A percentile compares a stretch with the other conserved stretches of the same genome.
Conservation (phyloP, 352 stramenopile genomes). For the Pythium volutum region DNA sequence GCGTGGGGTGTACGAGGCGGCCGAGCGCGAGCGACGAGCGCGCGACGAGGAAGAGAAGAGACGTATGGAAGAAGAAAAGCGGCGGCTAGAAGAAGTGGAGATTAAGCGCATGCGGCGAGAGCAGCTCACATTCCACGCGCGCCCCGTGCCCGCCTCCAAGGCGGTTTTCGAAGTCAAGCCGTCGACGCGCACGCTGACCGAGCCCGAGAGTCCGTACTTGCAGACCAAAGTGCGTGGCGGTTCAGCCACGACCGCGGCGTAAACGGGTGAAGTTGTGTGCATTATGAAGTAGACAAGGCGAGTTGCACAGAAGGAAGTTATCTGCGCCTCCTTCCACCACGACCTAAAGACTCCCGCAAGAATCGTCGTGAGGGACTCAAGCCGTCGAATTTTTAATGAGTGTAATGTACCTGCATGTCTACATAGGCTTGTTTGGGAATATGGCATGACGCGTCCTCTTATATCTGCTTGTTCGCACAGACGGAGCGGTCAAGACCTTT, state of each 20-base stretch:
- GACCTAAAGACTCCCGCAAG: neutral
- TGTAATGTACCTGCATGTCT: conserved; percentile 23
- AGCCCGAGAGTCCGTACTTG: conserved; percentile 49
- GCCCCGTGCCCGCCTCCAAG: conserved; percentile 47
- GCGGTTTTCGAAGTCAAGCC: conserved; percentile 44
- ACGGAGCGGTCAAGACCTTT: neutral
- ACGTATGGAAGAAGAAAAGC: conserved; percentile 47
- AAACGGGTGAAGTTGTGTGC: conserved; percentile 6
- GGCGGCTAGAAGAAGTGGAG: conserved; percentile 57
- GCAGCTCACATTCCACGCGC: conserved; percentile 72
- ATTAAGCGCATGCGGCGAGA: conserved; percentile 68
- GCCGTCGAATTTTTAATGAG: conserved; percentile 10
- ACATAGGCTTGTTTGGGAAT: too few species aligned
- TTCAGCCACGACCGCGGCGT: conserved; percentile 21
- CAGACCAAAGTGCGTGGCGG: conserved; percentile 22
- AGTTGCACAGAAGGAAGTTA: neutral
- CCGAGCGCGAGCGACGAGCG: conserved; percentile 62
- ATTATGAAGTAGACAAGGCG: neutral
- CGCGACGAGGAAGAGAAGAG: conserved; percentile 60
- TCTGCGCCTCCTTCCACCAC: too few species aligned
- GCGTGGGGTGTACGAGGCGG: conserved; percentile 62
- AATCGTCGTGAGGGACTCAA: too few species aligned
- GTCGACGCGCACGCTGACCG: conserved; percentile 42
- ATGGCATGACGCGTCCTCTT: neutral
- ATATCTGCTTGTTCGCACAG: neutral